Conservation (phyloP, 2,329 filamentous ascomycete genomes). For the Cladosporium sp. region DNA sequence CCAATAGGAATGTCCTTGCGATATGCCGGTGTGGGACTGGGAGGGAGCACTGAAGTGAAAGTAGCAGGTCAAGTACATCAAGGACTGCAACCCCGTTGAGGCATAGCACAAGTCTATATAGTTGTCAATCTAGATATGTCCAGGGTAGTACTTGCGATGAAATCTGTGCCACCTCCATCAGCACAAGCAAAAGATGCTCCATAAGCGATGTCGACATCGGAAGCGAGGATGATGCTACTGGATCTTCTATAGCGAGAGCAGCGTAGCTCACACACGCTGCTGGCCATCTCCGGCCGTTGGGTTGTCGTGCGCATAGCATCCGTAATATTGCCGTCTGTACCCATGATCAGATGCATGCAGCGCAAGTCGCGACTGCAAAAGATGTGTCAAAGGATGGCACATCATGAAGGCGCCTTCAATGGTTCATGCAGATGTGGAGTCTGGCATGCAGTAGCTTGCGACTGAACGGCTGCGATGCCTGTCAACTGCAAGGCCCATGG, state of each 20-base stretch:
- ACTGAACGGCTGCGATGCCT: not conserved
- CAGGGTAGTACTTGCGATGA: not conserved
- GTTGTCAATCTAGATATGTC: not conserved
- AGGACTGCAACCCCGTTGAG: not conserved
- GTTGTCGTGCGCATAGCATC: not conserved
- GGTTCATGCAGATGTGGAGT: not conserved
- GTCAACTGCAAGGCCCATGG: not conserved
- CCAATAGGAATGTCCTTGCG: not conserved
- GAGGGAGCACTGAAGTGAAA: not conserved
- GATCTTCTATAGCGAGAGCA: not conserved
- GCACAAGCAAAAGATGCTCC: not conserved
- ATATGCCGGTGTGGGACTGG: not conserved
- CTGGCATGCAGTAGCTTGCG: not conserved
- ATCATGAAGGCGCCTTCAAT: not conserved
- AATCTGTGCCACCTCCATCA: not conserved
- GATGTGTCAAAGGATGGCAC: not conserved
- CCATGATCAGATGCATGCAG: not conserved
- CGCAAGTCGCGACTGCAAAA: not conserved
- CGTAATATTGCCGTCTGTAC: too few relatives aligned
- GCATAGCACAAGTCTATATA: not conserved
- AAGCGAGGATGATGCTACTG: not conserved
- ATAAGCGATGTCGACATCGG: constrained; percentile 2
- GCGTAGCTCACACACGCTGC: not conserved
- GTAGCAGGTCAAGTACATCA: not conserved
- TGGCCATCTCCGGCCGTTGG: not conserved